A percentile compares a stretch with the other conserved stretches of the same genome.
phyloP scores from a whole-genome alignment of 2,329 filamentous ascomycete genomes.

The Trichoderma sp. region DNA sequence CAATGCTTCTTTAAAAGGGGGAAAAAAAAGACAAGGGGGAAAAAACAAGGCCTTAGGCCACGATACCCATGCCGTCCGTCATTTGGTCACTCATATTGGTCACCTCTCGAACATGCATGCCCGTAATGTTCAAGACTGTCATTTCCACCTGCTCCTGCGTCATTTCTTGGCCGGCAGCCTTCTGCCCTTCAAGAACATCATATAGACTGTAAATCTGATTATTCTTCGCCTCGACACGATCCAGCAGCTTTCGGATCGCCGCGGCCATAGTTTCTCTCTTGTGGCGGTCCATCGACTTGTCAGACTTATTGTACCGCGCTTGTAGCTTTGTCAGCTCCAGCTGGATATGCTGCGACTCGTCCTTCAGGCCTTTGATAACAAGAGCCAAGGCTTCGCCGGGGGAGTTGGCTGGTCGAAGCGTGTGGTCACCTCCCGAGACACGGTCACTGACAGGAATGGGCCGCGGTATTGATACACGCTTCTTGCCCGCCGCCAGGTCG shows the following conservation, averaged over 20 bases:
- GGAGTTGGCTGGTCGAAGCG: conserved; percentile 64
- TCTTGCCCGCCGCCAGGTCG: conserved; percentile 46
- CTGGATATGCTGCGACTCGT: conserved; percentile 76
- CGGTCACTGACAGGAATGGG: conserved; percentile 65
- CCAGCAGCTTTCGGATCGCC: conserved; percentile 60
- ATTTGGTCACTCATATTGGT: conserved; percentile 39
- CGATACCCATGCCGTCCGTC: conserved; percentile 43
- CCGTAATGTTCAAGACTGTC: conserved; percentile 57
- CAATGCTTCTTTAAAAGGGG: neutral
- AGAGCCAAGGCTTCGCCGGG: conserved; percentile 72
- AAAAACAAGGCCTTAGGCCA: conserved; percentile 20
- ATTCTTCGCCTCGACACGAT: conserved; percentile 67
- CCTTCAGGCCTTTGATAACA: conserved; percentile 78
- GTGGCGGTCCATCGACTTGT: conserved; percentile 63
- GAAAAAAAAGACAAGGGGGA: neutral
- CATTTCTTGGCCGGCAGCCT: conserved; percentile 61
- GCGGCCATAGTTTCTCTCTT: conserved; percentile 60
- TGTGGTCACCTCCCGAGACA: conserved; percentile 49
- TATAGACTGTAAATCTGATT: conserved; percentile 80
- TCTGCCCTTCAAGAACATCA: conserved; percentile 80
- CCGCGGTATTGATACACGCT: conserved; percentile 59
- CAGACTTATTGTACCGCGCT: conserved; percentile 61
- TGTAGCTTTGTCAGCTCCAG: conserved; percentile 63
- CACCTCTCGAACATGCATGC: conserved; percentile 43
- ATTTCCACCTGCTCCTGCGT: conserved; percentile 61